Base-by-base conservation (phyloP, 352 stramenopile genomes). In the Pythium pyrilobum region DNA sequence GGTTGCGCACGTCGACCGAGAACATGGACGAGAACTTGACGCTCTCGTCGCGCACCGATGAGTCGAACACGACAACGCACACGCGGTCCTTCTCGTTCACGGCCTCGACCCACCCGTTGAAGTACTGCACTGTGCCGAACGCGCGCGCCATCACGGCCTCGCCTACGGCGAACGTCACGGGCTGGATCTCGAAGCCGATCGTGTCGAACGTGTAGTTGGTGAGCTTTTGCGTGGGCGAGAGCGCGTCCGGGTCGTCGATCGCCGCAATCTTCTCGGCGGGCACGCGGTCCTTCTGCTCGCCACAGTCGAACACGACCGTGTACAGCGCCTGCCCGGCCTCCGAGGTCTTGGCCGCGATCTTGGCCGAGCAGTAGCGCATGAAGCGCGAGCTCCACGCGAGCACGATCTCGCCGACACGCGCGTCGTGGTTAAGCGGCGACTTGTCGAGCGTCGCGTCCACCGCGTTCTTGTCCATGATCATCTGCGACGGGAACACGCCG, bases 201-300 rank as follows among this genome's bases (percentile, higher is more conserved):
- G 77, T 75, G 55, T 90, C 77, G 45, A 90, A 85, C 44, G 71
- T 85, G 57, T 82, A 87, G 42, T 90, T 90, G 3, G 77, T 90
- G 34, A 90, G 68, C 18, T 74, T 77, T 47, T 90, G 77, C 5
- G 64, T 74, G 25, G 76, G 73, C 23, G 70, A 68, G 3, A 90
- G 64, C 33, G 77, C 80, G 21, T 76, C 66, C 9, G 53, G 43
- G 45, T 85, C 77, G 39, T 86, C 67, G 43, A 90, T 55, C 13
- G 32, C 56, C 13, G 75, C 69, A 44, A 90, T 72, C 33, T 80
- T 78, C 9, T 86, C 74, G 0, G 62, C 31, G 6, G 73, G 60
- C 10, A 90, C 47, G 21, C 81, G 69, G 7, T 68, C 39, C 48
- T 79, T 80, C 44, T 72, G 50, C 42, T 90, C 80, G 2, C 80